Percentiles rank a stretch among this genome's conserved stretches.
Conservation (phyloP, 257 asterid species). For the Paulownia fortunei region DNA sequence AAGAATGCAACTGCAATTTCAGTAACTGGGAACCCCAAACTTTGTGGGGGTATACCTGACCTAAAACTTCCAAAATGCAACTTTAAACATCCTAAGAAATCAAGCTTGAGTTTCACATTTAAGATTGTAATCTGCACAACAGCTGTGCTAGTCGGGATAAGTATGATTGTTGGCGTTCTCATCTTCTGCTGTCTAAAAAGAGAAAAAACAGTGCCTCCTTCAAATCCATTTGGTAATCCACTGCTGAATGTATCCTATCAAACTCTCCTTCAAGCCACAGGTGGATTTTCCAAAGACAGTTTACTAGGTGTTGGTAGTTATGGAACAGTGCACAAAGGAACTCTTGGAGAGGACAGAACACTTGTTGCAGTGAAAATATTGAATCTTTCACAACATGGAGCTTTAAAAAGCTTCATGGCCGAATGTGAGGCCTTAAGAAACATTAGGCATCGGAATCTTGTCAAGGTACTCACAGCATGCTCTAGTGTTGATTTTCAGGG, state of each 20-base stretch:
- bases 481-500: constrained; percentile 30
- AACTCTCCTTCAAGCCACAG: constrained; percentile 34
- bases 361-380: constrained; percentile 31
- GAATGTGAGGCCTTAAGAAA: constrained; percentile 41
- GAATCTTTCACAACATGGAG: constrained; percentile 29
- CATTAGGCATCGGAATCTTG: constrained; percentile 37
- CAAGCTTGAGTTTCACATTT: constrained; percentile 12
- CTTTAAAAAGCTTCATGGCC: constrained; percentile 39
- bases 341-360: constrained; percentile 5
- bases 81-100: not conserved
- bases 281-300: constrained; percentile 33
- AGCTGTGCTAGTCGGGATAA: constrained; percentile 11
- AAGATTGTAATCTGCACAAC: constrained; percentile 6
- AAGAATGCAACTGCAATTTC: constrained; percentile 6
- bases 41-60: constrained; percentile 34
- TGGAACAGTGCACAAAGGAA: constrained; percentile 39
- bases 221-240: not conserved
- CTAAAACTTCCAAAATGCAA: constrained; percentile 32
- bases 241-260: constrained; percentile 30
- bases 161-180: not conserved
- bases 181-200: not conserved
- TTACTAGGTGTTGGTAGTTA: constrained; percentile 36
- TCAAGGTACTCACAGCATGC: constrained; percentile 37
- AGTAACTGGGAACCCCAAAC: constrained; percentile 3
- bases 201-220: not conserved